Conservation (phyloP, 148 eudicot species). For the Cornus kousa region DNA sequence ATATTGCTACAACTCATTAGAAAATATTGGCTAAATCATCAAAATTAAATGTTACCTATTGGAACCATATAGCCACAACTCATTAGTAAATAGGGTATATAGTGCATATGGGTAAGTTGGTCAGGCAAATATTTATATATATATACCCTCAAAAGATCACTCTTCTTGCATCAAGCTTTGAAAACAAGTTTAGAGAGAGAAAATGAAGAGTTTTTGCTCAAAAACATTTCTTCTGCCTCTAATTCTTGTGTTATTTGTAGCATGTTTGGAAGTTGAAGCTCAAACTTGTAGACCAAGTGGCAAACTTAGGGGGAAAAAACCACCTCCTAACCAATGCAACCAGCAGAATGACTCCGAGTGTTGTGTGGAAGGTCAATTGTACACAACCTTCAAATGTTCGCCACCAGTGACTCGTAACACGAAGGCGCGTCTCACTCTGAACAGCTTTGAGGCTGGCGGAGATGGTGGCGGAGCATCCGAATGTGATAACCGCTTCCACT, state of each 20-base stretch:
- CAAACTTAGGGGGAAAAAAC: not conserved
- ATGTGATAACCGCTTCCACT: not conserved
- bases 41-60: no score
- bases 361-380: slow-evolving; percentile 4
- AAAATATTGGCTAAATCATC: no score
- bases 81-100: no score
- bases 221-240: no score
- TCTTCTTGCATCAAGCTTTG: no score
- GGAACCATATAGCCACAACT: no score
- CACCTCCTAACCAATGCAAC: slow-evolving; percentile 6
- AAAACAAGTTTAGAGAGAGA: no score
- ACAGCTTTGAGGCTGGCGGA: not conserved
- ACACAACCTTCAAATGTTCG: slow-evolving; percentile 1
- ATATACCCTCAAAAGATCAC: no score
- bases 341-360: not conserved
- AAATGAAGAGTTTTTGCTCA: no score
- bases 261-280: not conserved
- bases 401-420: slow-evolving; percentile 3
- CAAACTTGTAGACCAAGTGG: slow-evolving; percentile 7
- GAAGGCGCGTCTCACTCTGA: not conserved
- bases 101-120: no score
- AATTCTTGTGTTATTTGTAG: not conserved
- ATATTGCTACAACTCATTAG: no score
- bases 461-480: slow-evolving; percentile 4
- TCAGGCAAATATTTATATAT: no score